phyloP scores from a whole-genome alignment of 768 basidiomycete genomes.

The Pleurotus salmoneostramineus region DNA sequence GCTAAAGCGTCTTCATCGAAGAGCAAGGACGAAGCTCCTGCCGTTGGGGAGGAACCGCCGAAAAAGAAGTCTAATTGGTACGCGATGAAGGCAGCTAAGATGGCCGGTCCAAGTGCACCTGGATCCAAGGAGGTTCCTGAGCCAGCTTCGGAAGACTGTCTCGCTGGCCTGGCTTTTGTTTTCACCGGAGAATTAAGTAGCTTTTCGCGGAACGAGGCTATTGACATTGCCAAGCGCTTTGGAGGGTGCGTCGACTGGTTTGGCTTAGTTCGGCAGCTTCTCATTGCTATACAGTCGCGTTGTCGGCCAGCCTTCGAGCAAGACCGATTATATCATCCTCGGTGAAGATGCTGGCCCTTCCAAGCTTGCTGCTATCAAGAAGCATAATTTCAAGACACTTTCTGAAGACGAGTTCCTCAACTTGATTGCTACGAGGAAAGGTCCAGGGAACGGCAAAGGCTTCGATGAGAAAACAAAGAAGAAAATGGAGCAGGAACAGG shows the following conservation, averaged over 20 bases:
- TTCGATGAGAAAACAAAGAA: slow-evolving; percentile 80
- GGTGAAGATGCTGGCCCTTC: slow-evolving; percentile 85
- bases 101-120: slow-evolving; percentile 58
- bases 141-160: slow-evolving; percentile 57
- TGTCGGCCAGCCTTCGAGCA: slow-evolving; percentile 81
- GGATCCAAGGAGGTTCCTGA: slow-evolving; percentile 73
- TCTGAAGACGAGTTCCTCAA: slow-evolving; percentile 86
- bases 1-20: slow-evolving; percentile 14
- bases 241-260: slow-evolving; percentile 65
- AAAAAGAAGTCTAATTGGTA: slow-evolving; percentile 37
- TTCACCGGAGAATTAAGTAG: slow-evolving; percentile 92
- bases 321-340: slow-evolving; percentile 85
- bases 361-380: slow-evolving; percentile 85
- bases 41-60: slow-evolving; percentile 3
- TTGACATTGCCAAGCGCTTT: slow-evolving; percentile 87
- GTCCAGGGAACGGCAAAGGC: slow-evolving; percentile 35
- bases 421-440: slow-evolving; percentile 72
- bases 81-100: slow-evolving; percentile 55
- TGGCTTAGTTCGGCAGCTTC: not conserved
- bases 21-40: slow-evolving; percentile 5
- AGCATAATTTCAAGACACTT: slow-evolving; percentile 70
- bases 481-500: slow-evolving; percentile 77
- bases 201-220: slow-evolving; percentile 83
- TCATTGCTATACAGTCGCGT: slow-evolving; percentile 59
- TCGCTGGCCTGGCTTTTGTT: slow-evolving; percentile 86